Base-by-base conservation (phyloP, 2,329 filamentous ascomycete genomes). In the Mycosphaerella arachidis region DNA sequence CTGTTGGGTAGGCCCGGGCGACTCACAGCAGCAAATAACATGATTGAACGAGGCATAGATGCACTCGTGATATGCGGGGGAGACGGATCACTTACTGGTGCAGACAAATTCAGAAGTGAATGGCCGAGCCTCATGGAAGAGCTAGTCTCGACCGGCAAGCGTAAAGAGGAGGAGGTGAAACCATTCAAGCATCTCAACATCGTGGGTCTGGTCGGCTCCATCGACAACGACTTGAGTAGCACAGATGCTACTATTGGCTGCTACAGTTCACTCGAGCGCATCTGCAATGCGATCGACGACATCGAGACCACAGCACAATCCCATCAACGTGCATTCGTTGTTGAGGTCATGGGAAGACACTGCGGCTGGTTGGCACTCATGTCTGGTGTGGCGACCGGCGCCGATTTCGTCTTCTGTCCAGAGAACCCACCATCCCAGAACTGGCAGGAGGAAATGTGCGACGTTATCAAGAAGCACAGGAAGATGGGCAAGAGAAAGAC, bases 311-410 rank as follows among this genome's bases (percentile, higher is more conserved):
- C 94, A 0, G 93, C 93, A 55, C 88, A 87, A 40, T 97, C 92
- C 30, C 94, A 99, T 76, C 95, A 96, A 66, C 84, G 94, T 69
- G 94, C 94, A 43, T 99, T 99, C 75, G 92, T 99, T 59, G 90
- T 99, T 63, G 94, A 97, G 76, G 94, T 99, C 70, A 99, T 99
- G 94, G 94, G 94, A 53, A 85, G 94, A 61, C 93, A 99, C 77
- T 99, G 94, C 74, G 94, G 94, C 63, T 99, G 94, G 94, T 82
- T 99, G 63, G 94, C 94, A 45, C 83, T 99, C 63, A 97, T 97
- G 88, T 89, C 93, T 13, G 93, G 92, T 70, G 92, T 99, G 61
- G 92, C 91, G 60, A 96, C 91, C 0, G 94, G 93, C 53, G 92
- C 94, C 16, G 94, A 99, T 76, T 99, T 95, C 77, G 85, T 97